Evolutionary conservation across 139 green algal species (phyloP).

Genomic region (Nannochloris sp.): DNA sequence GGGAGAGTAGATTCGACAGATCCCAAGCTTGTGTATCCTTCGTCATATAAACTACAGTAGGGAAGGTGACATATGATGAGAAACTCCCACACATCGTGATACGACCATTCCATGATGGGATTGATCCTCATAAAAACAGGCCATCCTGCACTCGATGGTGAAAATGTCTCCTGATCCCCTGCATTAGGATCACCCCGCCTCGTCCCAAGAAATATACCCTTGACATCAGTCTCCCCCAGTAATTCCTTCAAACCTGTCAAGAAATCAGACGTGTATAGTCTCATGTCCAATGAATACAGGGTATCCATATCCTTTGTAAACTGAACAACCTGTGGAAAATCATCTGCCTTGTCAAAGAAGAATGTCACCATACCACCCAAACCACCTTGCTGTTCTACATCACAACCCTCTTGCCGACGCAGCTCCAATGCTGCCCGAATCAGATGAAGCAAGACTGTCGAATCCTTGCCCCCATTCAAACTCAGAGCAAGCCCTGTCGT

Average conservation of each 20-base stretch:
- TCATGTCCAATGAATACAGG: slow-evolving; percentile 49
- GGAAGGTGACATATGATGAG: slow-evolving; percentile 39
- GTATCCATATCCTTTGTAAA: slow-evolving; percentile 33
- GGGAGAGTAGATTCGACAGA: slow-evolving; percentile 54
- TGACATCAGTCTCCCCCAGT: slow-evolving; percentile 31
- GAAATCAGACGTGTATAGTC: slow-evolving; percentile 61
- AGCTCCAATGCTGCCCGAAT: slow-evolving; percentile 39
- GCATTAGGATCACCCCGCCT: slow-evolving; percentile 81
- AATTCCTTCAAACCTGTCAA: slow-evolving; percentile 54
- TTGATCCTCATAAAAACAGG: slow-evolving; percentile 97
- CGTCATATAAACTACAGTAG: slow-evolving; percentile 86
- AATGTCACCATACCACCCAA: slow-evolving; percentile 61
- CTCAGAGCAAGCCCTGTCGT: slow-evolving; percentile 61
- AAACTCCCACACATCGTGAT: slow-evolving; percentile 89
- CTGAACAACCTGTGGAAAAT: slow-evolving; percentile 64
- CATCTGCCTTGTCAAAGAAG: slow-evolving; percentile 59
- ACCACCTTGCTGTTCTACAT: slow-evolving; percentile 7
- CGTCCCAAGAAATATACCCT: slow-evolving; percentile 74
- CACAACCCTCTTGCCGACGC: background rate
- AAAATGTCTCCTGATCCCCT: slow-evolving; percentile 75
- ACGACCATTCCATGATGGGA: slow-evolving; percentile 88
- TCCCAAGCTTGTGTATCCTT: slow-evolving; percentile 79
- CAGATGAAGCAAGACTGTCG: slow-evolving; percentile 84
- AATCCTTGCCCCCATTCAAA: slow-evolving; percentile 94
- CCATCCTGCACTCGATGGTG: slow-evolving; percentile 74